Evolutionary conservation across 371 early-diverging fungal species (phyloP).

Genomic region (Haplosporangium sp.): DNA sequence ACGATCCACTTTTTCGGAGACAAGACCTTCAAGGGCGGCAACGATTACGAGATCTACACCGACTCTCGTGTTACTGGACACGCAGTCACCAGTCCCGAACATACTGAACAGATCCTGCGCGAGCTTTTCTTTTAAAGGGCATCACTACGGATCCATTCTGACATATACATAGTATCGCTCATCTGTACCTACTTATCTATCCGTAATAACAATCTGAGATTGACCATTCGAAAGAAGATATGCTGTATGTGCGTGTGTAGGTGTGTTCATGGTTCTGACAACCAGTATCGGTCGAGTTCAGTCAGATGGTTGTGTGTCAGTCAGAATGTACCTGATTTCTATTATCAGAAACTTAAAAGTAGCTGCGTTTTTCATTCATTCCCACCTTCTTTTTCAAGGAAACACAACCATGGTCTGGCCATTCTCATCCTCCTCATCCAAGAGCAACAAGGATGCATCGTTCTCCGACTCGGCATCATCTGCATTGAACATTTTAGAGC

Average conservation of each 20-base stretch:
- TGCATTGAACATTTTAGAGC: slow-evolving; percentile 5
- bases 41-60: slow-evolving; percentile 98
- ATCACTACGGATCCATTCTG: no score
- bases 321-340: not conserved
- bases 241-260: no score
- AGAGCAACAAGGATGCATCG: not conserved
- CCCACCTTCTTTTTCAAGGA: not conserved
- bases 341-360: not conserved
- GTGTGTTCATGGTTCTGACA: no score
- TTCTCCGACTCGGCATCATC: not conserved
- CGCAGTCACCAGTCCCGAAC: slow-evolving; percentile 89
- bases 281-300: no score
- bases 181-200: no score
- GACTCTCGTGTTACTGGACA: slow-evolving; percentile 92
- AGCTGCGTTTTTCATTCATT: not conserved
- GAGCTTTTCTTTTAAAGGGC: slow-evolving; percentile 76
- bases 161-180: no score
- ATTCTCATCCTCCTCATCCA: slow-evolving; percentile 12
- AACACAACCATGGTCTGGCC: slow-evolving; percentile 11
- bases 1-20: slow-evolving; percentile 99
- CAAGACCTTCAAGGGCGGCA: slow-evolving; percentile 98
- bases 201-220: no score
- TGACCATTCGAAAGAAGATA: no score
- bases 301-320: no score
- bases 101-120: slow-evolving; percentile 89